A percentile compares a stretch with the other conserved stretches of the same genome.
phyloP scores from a whole-genome alignment of 768 basidiomycete species.

The Leccinum rimulosum region DNA sequence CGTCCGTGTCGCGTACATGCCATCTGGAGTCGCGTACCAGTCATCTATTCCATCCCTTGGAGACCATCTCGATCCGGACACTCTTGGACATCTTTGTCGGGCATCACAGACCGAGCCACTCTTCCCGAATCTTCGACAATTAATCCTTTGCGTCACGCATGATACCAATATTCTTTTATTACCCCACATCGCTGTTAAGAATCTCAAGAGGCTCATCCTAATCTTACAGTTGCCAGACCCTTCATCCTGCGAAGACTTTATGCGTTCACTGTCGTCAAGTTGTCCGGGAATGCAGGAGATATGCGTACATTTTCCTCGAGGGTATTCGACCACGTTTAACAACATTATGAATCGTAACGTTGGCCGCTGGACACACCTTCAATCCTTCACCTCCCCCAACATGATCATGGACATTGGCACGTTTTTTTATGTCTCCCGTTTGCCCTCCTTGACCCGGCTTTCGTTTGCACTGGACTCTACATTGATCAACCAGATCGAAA shows the following conservation, averaged over 20 bases:
- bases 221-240: too few species aligned
- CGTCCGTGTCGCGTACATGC: not conserved
- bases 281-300: not conserved
- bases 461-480: not conserved
- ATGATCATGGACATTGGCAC: not conserved
- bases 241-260: not conserved
- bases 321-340: not conserved
- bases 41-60: too few species aligned
- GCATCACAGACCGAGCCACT: not conserved
- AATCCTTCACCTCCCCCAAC: not conserved
- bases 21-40: too few species aligned
- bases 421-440: not conserved
- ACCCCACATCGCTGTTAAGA: too few species aligned
- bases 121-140: not conserved
- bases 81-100: not conserved
- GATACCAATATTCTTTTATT: too few species aligned
- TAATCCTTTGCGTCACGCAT: not conserved
- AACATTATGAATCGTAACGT: not conserved
- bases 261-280: not conserved
- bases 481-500: not conserved
- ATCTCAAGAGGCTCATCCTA: too few species aligned
- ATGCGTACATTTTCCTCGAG: not conserved
- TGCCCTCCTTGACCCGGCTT: not conserved
- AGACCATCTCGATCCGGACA: not conserved
- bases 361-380: constrained; percentile 1